Evolutionary conservation across 2,329 filamentous ascomycete genomes (phyloP).

Genomic region (Verticillium klebahnii): DNA sequence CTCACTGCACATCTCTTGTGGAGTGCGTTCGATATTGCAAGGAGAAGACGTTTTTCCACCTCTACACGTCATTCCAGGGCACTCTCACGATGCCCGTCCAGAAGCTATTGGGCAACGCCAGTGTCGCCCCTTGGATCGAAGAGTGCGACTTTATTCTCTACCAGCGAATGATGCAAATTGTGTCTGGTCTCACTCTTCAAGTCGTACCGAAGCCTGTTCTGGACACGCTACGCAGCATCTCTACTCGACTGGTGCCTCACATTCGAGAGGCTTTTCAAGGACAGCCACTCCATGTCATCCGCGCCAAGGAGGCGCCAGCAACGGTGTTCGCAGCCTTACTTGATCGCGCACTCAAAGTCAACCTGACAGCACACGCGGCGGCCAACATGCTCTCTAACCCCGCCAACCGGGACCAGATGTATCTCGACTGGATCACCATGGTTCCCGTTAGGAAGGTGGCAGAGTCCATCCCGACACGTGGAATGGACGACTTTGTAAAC

Average conservation of each 20-base stretch:
- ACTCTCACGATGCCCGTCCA: slow-evolving; percentile 96
- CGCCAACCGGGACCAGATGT: slow-evolving; percentile 92
- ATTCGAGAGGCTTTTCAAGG: slow-evolving; percentile 81
- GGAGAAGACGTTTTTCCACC: slow-evolving; percentile 92
- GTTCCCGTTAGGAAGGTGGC: slow-evolving; percentile 59
- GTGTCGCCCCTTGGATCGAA: slow-evolving; percentile 86
- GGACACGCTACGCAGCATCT: slow-evolving; percentile 82
- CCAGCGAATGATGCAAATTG: slow-evolving; percentile 91
- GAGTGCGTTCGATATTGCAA: slow-evolving; percentile 96
- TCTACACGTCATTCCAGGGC: slow-evolving; percentile 92
- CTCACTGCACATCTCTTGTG: slow-evolving; percentile 91
- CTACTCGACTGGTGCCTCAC: slow-evolving; percentile 72
- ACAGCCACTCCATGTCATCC: slow-evolving; percentile 78
- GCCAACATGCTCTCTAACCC: slow-evolving; percentile 88
- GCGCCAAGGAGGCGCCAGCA: slow-evolving; percentile 84
- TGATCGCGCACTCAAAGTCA: slow-evolving; percentile 84
- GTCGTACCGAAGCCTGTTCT: slow-evolving; percentile 85
- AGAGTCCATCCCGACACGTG: slow-evolving; percentile 56
- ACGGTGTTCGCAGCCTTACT: slow-evolving; percentile 83
- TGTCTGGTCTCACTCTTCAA: slow-evolving; percentile 83
- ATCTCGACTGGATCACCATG: slow-evolving; percentile 77
- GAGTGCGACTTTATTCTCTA: slow-evolving; percentile 95
- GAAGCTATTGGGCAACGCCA: slow-evolving; percentile 78
- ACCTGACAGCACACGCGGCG: slow-evolving; percentile 87
- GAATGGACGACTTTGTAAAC: slow-evolving; percentile 63